A percentile compares a stretch with the other conserved stretches of the same genome.
phyloP scores from a whole-genome alignment of 495 filamentous ascomycete genomes.

The Trichoderma reesei region DNA sequence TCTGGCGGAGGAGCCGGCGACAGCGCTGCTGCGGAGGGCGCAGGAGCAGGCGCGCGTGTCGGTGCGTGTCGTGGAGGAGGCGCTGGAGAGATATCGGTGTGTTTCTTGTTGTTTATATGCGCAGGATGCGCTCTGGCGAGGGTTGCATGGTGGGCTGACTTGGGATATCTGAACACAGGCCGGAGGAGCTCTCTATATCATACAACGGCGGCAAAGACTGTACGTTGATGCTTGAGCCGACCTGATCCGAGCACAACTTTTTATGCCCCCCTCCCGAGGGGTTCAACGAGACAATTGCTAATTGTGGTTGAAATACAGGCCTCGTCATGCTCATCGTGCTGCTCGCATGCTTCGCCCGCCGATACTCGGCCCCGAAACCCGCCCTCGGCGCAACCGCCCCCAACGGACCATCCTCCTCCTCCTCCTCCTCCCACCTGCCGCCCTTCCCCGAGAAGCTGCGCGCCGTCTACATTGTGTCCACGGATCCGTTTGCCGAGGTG shows the following conservation, averaged over 20 bases:
- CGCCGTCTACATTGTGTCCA: conserved; percentile 78
- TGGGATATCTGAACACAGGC: conserved; percentile 32
- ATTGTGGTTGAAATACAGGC: not conserved
- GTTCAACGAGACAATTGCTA: not conserved
- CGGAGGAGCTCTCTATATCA: conserved; percentile 73
- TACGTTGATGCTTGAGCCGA: not conserved
- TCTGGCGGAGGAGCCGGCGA: conserved; percentile 48
- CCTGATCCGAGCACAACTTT: not conserved
- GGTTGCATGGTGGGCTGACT: conserved; percentile 1
- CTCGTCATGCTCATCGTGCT: conserved; percentile 86
- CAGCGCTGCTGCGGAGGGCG: conserved; percentile 48
- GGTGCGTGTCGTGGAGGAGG: conserved; percentile 60
- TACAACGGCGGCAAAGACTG: conserved; percentile 99
- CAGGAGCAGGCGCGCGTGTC: conserved; percentile 65
- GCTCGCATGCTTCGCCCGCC: conserved; percentile 52
- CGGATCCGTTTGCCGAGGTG: conserved; percentile 72
- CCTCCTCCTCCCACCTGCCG: too few relatives aligned
- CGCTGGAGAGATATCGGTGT: conserved; percentile 61
- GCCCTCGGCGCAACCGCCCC: conserved; percentile 9
- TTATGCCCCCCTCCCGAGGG: not conserved
- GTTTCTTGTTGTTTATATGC: conserved; percentile 16
- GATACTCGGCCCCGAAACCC: conserved; percentile 9
- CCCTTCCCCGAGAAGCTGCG: conserved; percentile 43
- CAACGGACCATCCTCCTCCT: conserved; percentile 1
- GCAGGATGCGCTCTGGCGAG: conserved; percentile 1